These are phyloP conservation scores for Alternaria infectoria DNA, from an alignment of 2,329 filamentous ascomycete species.

Conservation along the genomic window DNA sequence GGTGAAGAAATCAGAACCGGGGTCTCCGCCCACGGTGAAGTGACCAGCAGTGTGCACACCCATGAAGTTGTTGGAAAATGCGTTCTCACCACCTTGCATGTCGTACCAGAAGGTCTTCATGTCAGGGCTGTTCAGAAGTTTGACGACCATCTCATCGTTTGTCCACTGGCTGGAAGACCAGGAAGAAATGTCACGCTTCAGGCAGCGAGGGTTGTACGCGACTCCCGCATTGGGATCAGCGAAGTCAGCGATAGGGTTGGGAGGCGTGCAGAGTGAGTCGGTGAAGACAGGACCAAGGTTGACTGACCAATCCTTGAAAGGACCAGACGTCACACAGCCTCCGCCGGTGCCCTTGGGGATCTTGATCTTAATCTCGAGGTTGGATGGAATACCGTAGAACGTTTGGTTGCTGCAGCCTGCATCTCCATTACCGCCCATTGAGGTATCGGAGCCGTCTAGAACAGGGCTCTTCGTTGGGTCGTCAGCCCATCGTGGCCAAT, in stretches of 20 bases:
- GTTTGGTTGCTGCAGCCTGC: conserved; percentile 32
- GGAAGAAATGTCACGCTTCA: conserved; percentile 45
- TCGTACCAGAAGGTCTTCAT: conserved; percentile 48
- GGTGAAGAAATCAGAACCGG: conserved; percentile 53
- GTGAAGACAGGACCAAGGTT: conserved; percentile 57
- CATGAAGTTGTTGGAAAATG: conserved; percentile 38
- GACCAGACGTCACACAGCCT: conserved; percentile 60
- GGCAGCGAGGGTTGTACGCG: conserved; percentile 40
- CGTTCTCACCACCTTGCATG: conserved; percentile 44
- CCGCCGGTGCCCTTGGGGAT: conserved; percentile 60
- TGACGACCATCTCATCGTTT: conserved; percentile 35
- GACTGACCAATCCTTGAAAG: conserved; percentile 55
- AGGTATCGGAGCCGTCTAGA: conserved; percentile 61
- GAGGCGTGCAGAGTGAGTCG: conserved; percentile 35
- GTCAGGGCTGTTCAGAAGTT: conserved; percentile 33
- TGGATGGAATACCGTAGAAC: conserved; percentile 31
- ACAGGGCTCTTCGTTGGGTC: conserved; percentile 54
- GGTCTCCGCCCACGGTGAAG: conserved; percentile 53
- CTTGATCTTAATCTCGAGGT: conserved; percentile 30
- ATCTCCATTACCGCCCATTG: conserved; percentile 54
- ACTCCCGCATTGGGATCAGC: too few relatives aligned
- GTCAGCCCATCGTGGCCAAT: conserved; percentile 36
- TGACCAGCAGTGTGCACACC: conserved; percentile 55
- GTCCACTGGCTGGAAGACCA: conserved; percentile 36
- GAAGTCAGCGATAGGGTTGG: conserved; percentile 14